Evolutionary conservation across 176 grass and related monocot genomes (phyloP).

Genomic region (Urochloa ruziziensis): DNA sequence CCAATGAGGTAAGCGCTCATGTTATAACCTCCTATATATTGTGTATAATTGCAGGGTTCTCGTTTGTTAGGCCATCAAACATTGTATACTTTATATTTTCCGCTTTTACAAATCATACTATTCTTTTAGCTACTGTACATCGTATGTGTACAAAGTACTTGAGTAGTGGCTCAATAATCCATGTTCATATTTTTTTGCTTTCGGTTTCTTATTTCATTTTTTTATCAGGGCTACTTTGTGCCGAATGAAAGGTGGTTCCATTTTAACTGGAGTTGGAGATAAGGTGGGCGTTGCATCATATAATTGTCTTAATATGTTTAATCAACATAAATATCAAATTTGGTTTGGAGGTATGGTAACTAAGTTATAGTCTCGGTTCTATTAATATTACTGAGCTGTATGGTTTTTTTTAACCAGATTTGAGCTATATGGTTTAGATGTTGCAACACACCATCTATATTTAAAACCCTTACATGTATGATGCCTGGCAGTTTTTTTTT

Average conservation of each 20-base stretch:
- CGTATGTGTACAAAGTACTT: too few relatives aligned
- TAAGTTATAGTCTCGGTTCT: too few relatives aligned
- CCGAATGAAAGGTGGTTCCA: slow-evolving; percentile 74
- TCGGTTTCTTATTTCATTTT: slow-evolving; percentile 24
- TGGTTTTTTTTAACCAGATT: not conserved
- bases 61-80: not conserved
- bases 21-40: slow-evolving; percentile 11
- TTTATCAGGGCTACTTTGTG: slow-evolving; percentile 67
- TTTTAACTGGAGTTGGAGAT: slow-evolving; percentile 86
- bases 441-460: not conserved
- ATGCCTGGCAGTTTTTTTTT: too few relatives aligned
- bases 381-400: not conserved
- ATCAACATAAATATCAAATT: not conserved
- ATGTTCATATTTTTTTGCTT: not conserved
- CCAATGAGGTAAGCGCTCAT: slow-evolving; percentile 42
- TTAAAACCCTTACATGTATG: not conserved
- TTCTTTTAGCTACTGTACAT: not conserved
- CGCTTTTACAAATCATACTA: not conserved
- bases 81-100: not conserved
- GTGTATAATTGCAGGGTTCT: slow-evolving; percentile 1
- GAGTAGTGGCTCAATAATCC: not conserved
- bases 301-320: slow-evolving; percentile 22
- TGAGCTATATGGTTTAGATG: not conserved
- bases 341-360: not conserved
- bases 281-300: slow-evolving; percentile 47